Percentiles rank a stretch among this genome's conserved stretches.
These are phyloP conservation scores for Phytophthora multivora DNA, from an alignment of 352 stramenopile species.

Conservation along the genomic window DNA sequence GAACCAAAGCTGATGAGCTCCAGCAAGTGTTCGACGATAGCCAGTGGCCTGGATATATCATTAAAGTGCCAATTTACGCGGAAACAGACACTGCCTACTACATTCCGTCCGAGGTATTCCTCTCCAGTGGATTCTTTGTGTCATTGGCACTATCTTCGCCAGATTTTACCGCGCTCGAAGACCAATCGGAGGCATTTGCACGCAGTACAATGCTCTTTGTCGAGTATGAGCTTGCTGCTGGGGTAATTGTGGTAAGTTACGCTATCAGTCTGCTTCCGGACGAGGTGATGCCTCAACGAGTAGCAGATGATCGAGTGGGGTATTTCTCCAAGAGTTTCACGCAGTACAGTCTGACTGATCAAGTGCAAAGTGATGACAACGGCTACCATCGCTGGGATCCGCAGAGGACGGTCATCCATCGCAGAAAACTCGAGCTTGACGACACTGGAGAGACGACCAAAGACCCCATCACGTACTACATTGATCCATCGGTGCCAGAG, in stretches of 20 bases:
- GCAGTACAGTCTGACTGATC: conserved; percentile 53
- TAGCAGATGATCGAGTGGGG: conserved; percentile 78
- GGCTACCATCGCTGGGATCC: conserved; percentile 60
- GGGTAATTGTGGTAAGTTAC: conserved; percentile 65
- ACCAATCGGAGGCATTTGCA: conserved; percentile 58
- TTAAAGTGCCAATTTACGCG: conserved; percentile 57
- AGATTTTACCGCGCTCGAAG: conserved; percentile 25
- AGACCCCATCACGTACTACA: conserved; percentile 77
- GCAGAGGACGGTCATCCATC: conserved; percentile 72
- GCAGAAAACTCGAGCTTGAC: conserved; percentile 61
- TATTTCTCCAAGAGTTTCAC: conserved; percentile 79
- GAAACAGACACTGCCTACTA: conserved; percentile 65
- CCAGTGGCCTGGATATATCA: conserved; percentile 68
- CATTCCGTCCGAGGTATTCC: conserved; percentile 55
- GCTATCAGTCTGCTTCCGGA: conserved; percentile 76
- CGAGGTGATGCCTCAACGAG: conserved; percentile 51
- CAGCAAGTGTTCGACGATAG: conserved; percentile 61
- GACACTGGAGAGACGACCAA: conserved; percentile 37
- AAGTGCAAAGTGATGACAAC: conserved; percentile 34
- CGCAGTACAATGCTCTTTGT: conserved; percentile 76
- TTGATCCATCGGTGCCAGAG: conserved; percentile 79
- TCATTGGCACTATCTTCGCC: conserved; percentile 41
- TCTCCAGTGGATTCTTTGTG: conserved; percentile 82
- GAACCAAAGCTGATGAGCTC: conserved; percentile 48
- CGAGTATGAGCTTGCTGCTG: conserved; percentile 72